These are phyloP conservation scores for Capsicum chinense DNA, from an alignment of 257 asterid species.

Conservation along the genomic window DNA sequence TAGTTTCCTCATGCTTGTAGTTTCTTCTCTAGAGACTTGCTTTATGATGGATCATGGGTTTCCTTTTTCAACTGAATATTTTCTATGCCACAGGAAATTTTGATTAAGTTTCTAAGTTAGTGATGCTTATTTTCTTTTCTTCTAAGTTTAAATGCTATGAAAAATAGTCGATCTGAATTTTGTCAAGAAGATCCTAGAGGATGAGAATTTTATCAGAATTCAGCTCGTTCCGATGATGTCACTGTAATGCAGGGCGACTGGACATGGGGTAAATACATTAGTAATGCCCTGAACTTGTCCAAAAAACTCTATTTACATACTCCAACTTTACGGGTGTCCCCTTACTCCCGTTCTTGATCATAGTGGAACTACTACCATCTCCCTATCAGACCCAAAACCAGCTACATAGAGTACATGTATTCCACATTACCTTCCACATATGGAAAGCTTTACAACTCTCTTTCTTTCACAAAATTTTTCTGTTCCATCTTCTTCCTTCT, in stretches of 20 bases:
- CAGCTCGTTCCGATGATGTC: neutral
- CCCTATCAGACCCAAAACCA: constrained; percentile 14
- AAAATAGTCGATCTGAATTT: neutral
- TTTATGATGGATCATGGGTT: constrained; percentile 14
- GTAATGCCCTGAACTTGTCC: neutral
- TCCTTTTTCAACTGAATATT: neutral
- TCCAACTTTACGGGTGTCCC: neutral
- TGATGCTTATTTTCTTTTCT: neutral
- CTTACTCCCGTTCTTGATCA: neutral
- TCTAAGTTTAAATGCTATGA: neutral
- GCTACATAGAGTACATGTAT: neutral
- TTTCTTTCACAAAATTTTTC: neutral
- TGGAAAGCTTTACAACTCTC: neutral
- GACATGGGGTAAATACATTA: neutral
- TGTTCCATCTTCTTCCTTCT: neutral
- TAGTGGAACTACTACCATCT: neutral
- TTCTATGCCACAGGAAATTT: neutral
- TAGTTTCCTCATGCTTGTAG: neutral
- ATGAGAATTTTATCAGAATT: neutral
- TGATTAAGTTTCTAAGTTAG: neutral
- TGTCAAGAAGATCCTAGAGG: neutral
- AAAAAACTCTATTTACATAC: neutral
- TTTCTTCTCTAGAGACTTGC: constrained; percentile 28
- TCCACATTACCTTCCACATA: neutral
- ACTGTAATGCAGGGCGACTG: neutral